A percentile compares a stretch with the other conserved stretches of the same genome.
Evolutionary conservation across 495 filamentous ascomycete species (phyloP).

Genomic region (Venustampulla echinocandica): DNA sequence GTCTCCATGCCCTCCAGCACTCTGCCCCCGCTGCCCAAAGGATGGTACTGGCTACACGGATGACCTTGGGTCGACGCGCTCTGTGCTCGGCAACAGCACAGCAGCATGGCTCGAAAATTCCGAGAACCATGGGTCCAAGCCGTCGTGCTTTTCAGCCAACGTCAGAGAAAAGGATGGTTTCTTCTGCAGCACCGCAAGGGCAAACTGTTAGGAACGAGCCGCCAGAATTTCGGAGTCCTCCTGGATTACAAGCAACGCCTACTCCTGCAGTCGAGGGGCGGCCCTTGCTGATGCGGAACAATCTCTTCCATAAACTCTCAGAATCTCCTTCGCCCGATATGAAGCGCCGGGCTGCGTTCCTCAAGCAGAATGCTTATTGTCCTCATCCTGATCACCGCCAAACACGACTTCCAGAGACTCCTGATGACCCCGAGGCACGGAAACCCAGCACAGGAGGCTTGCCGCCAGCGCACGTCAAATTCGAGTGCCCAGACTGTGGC

Average conservation of each 20-base stretch:
- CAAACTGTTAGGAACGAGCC: conserved; percentile 18
- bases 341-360: conserved; percentile 74
- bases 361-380: conserved; percentile 83
- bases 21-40: conserved; percentile 1
- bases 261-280: conserved; percentile 24
- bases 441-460: conserved; percentile 35
- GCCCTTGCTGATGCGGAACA: conserved; percentile 59
- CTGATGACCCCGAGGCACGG: conserved; percentile 52
- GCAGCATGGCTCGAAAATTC: background rate
- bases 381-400: conserved; percentile 77
- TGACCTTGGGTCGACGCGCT: conserved; percentile 4
- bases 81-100: conserved; percentile 4
- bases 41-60: conserved; percentile 1
- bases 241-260: conserved; percentile 15
- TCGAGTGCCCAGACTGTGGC: conserved; percentile 95
- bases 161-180: conserved; percentile 12
- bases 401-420: conserved; percentile 49
- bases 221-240: conserved; percentile 10
- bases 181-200: conserved; percentile 10
- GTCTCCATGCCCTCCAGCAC: conserved; percentile 16
- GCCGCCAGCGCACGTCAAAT: conserved; percentile 70
- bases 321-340: conserved; percentile 80
- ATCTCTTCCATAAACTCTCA: conserved; percentile 89
- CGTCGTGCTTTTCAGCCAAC: background rate
- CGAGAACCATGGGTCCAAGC: background rate